Evolutionary conservation across 345 rosid genomes (phyloP), one percentile per base, ranked within the genome.

Genomic region (Eucalyptus pumila): DNA sequence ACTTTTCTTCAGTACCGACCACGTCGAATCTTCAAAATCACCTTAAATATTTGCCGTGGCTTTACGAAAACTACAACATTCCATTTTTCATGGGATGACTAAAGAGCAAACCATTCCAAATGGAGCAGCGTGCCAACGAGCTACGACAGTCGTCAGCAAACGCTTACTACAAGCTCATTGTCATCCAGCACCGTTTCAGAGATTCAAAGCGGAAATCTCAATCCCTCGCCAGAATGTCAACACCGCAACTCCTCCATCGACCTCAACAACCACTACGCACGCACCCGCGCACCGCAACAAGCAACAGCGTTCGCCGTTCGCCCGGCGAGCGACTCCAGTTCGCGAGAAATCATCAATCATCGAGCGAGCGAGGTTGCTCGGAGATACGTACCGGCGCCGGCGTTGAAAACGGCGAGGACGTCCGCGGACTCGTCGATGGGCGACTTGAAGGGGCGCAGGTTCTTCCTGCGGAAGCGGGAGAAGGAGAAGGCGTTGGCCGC

Each of bases 361-460:
- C 42, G 60, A 32, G 16, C 13, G 58, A 52, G 16, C 49, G 40
- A 45, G 56, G 9, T 48, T 56, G 7, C 44, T 40, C 47, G 11
- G 54, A 50, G 45, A 32, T 10, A 37, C 49, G 83, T 19, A 50
- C 40, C 60, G 62, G 30, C 95, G 83, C 90, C 83, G 42, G 93
- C 93, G 88, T 91, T 94, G 89, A 96, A 97, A 86, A 93, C 94
- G 37, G 98, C 98, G 87, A 98, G 97, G 50, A 93, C 88, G 48
- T 96, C 98, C 26, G 94, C 90, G 60, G 95, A 91, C 94, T 96
- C 98, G 88, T 96, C 93, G 67, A 98, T 95, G 6, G 99, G 99
- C 58, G 99, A 93, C 30, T 91, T 89, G 91, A 98, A 90, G 56
- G 80, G 95, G 4, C 87, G 86, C 86, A 96, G 94, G 87, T 91